Percentiles rank a stretch among this genome's conserved stretches.
These are phyloP conservation scores for Oryza nivara DNA, from an alignment of 176 grass and related monocot genomes.

Conservation along the genomic window DNA sequence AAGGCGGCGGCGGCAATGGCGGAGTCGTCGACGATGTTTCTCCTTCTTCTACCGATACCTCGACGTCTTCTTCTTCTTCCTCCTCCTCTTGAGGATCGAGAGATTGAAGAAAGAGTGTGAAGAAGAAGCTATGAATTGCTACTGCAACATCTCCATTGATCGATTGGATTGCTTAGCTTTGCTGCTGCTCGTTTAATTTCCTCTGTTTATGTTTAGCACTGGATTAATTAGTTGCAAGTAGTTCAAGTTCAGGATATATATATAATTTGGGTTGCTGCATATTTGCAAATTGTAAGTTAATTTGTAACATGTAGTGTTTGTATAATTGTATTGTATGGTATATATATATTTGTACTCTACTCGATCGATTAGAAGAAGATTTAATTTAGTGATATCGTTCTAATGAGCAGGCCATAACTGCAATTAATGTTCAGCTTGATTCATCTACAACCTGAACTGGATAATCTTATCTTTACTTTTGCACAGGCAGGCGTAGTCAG, in stretches of 20 bases:
- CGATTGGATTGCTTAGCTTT: background rate
- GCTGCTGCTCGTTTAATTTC: background rate
- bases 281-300: too few species aligned
- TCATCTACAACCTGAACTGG: too few species aligned
- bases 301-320: background rate
- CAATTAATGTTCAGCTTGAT: background rate
- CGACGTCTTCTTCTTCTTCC: background rate
- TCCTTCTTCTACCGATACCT: background rate
- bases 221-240: background rate
- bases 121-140: background rate
- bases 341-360: background rate
- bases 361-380: background rate
- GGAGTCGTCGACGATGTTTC: conserved; percentile 6
- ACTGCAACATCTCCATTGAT: background rate
- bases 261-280: too few species aligned
- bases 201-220: background rate
- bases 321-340: background rate
- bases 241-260: background rate
- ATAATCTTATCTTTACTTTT: too few species aligned
- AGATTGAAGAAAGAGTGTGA: too few species aligned
- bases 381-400: too few species aligned
- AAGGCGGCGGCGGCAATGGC: conserved; percentile 22
- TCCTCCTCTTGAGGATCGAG: background rate
- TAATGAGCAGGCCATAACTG: too few species aligned
- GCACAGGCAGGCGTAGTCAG: too few species aligned